Evolutionary conservation across 164 flowering plant genomes (phyloP).

Genomic region (Vitis labrusca): DNA sequence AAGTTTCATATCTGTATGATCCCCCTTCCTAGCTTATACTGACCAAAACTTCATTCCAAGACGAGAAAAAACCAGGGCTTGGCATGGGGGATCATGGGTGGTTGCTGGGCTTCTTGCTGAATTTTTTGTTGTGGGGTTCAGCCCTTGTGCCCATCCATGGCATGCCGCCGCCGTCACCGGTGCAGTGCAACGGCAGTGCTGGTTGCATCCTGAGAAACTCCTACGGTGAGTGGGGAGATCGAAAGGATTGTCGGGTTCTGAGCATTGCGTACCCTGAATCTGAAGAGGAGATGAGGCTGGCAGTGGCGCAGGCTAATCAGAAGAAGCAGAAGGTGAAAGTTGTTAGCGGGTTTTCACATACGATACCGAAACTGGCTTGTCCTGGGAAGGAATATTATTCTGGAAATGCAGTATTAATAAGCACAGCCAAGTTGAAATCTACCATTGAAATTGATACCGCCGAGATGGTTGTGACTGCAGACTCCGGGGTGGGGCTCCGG

Average conservation of each 20-base stretch:
- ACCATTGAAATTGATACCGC: conserved; percentile 45
- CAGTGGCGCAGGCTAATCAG: conserved; percentile 56
- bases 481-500: conserved; percentile 70
- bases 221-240: conserved; percentile 77
- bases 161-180: conserved; percentile 61
- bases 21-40: too few species aligned
- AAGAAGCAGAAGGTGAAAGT: conserved; percentile 58
- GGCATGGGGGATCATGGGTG: conserved; percentile 10
- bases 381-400: conserved; percentile 26
- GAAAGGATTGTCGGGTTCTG: conserved; percentile 49
- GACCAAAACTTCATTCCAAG: too few species aligned
- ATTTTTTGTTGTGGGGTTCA: conserved; percentile 6
- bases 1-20: background rate
- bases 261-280: conserved; percentile 60
- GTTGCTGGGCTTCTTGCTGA: background rate
- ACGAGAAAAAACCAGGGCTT: background rate
- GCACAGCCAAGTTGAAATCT: conserved; percentile 54
- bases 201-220: conserved; percentile 63
- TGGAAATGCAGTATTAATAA: conserved; percentile 46
- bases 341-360: conserved; percentile 59
- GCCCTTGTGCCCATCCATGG: conserved; percentile 22
- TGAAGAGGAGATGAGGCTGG: conserved; percentile 58
- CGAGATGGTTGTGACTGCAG: conserved; percentile 48
- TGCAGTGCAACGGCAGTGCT: conserved; percentile 39
- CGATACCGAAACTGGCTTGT: conserved; percentile 80